Evolutionary conservation across 1,284 basidiomycete genomes (phyloP).

Genomic region (Coriolopsis trogii): DNA sequence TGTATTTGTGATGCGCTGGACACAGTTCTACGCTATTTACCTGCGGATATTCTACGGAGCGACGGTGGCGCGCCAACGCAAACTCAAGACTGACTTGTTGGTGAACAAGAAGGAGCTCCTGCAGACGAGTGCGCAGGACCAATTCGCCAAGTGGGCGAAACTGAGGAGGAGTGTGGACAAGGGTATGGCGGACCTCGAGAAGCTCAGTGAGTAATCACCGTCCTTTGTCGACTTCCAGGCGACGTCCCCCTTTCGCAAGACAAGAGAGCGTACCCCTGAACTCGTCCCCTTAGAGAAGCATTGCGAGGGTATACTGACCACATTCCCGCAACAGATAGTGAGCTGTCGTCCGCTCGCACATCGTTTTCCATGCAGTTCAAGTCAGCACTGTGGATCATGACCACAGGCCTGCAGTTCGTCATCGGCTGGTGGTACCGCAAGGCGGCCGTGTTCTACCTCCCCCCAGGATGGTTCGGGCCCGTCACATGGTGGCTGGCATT

Average conservation of each 20-base stretch:
- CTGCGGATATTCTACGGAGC: slow-evolving; percentile 64
- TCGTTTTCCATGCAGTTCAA: slow-evolving; percentile 79
- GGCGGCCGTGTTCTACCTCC: slow-evolving; percentile 89
- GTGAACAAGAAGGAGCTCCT: slow-evolving; percentile 83
- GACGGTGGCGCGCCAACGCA: slow-evolving; percentile 57
- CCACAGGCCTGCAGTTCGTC: slow-evolving; percentile 81
- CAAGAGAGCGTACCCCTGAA: not conserved
- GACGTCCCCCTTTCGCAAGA: not conserved
- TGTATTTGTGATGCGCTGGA: too few species aligned
- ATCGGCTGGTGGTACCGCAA: slow-evolving; percentile 90
- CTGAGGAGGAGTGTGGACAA: slow-evolving; percentile 91
- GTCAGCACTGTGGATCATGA: slow-evolving; percentile 75
- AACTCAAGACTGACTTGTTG: slow-evolving; percentile 79
- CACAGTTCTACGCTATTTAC: slow-evolving; percentile 67
- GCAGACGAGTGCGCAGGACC: slow-evolving; percentile 93
- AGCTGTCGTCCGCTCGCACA: slow-evolving; percentile 65
- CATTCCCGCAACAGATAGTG: too few species aligned
- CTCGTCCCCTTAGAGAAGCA: too few species aligned
- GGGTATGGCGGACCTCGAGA: slow-evolving; percentile 91
- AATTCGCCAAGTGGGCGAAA: slow-evolving; percentile 99
- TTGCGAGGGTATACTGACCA: too few species aligned
- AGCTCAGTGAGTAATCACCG: slow-evolving; percentile 69
- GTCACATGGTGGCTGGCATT: slow-evolving; percentile 82
- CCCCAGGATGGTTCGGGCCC: slow-evolving; percentile 85
- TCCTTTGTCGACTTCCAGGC: not conserved